Percentiles rank a stretch among this genome's conserved stretches.
Evolutionary conservation across 805 yeast species (phyloP).

Genomic region (Alloascoidea hylecoeti): DNA sequence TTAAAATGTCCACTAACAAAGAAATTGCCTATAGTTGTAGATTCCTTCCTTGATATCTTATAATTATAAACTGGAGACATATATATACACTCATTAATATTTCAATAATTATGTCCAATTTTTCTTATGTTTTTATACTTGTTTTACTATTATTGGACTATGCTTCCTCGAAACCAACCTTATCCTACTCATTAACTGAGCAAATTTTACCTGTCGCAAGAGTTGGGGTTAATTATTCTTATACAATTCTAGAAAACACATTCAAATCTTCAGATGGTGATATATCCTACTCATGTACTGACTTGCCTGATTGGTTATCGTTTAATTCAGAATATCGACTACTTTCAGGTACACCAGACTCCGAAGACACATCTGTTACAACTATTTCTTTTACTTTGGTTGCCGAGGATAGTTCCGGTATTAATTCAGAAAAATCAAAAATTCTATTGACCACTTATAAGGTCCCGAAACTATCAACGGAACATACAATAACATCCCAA

Average conservation of each 20-base stretch:
- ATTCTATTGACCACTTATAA: slow-evolving; percentile 45
- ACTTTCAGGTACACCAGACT: slow-evolving; percentile 54
- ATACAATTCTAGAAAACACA: slow-evolving; percentile 60
- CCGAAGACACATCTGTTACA: slow-evolving; percentile 18
- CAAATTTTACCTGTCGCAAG: slow-evolving; percentile 88
- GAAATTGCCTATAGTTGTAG: no score
- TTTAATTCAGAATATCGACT: slow-evolving; percentile 52
- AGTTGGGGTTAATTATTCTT: slow-evolving; percentile 42
- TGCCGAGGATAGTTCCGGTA: slow-evolving; percentile 52
- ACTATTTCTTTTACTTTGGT: slow-evolving; percentile 33
- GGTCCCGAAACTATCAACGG: slow-evolving; percentile 34
- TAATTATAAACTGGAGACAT: no score
- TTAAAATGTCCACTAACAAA: no score
- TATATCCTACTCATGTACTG: slow-evolving; percentile 39
- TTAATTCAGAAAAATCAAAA: slow-evolving; percentile 24
- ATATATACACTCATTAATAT: not conserved
- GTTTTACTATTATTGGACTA: slow-evolving; percentile 1
- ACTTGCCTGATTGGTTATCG: slow-evolving; percentile 65
- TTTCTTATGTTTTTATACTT: not conserved
- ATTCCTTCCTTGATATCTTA: no score
- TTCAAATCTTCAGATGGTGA: slow-evolving; percentile 30
- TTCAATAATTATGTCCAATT: slow-evolving; percentile 1
- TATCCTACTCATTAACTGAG: slow-evolving; percentile 65
- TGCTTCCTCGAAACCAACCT: slow-evolving; percentile 27
- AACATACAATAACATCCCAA: slow-evolving; percentile 32